Evolutionary conservation across 129 eudicot species (phyloP), one percentile per base, ranked within the genome.

Genomic region (Mikania micrantha): DNA sequence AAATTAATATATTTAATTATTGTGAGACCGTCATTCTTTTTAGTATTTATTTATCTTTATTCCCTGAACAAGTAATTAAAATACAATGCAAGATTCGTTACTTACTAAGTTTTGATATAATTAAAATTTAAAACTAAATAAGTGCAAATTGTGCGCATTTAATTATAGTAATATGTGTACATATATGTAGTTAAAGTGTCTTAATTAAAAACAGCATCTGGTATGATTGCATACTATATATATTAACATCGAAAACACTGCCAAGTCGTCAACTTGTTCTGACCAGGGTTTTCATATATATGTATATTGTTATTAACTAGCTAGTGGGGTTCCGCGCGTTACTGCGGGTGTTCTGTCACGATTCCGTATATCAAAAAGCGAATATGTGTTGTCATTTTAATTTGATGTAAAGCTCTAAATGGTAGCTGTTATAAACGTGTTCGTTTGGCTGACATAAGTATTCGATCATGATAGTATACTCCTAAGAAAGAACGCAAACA

Each of bases 201-300:
- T n/a, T n/a, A n/a, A n/a, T n/a, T 67, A 75, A 61, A 75, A 48
- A 48, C 44, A 67, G 75, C 80, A 60, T 76, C 74, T 47, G 63
- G 75, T 69, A 34, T 60, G 27, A 67, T 74, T 16, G 11, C 21
- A 17, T 44, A 64, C 40, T 57, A 32, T 50, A 38, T 24, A 41
- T 53, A 0, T 13, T 15, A 60, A 74, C 62, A 34, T 57, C 6
- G 69, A 67, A 57, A 41, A 49, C 21, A 22, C 27, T 25, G 79
- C n/a, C n/a, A n/a, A n/a, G n/a, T n/a, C n/a, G n/a, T 44, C 74
- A 58, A 47, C 41, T 58, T 25, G 1, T 47, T 20, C 28, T 36
- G 60, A 67, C 67, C 58, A 35, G 74, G 62, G 54, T 67, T 74
- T 41, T 66, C 48, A 66, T 42, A 24, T 17, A 64, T 25, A 17